Evolutionary conservation across 208 protist species (phyloP).

Genomic region (Leishmania mexicana): DNA sequence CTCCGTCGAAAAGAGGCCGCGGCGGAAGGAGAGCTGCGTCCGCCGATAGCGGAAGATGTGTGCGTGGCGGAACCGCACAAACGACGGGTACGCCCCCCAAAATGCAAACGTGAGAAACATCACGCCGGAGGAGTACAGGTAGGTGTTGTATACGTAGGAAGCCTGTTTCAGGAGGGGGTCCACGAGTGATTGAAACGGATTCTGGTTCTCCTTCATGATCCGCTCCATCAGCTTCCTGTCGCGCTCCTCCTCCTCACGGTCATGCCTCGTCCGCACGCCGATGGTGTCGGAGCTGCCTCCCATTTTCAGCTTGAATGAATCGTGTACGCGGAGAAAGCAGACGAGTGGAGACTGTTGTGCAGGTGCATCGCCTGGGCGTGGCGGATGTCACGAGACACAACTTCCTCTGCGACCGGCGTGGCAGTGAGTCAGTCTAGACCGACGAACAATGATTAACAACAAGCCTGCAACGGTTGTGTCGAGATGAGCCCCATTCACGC

Average conservation of each 20-base stretch:
- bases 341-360: background rate
- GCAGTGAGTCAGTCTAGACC: background rate
- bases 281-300: constrained; percentile 13
- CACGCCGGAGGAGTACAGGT: constrained; percentile 73
- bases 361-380: background rate
- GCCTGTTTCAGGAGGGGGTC: constrained; percentile 31
- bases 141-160: constrained; percentile 44
- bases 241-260: constrained; percentile 50
- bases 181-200: constrained; percentile 53
- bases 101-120: constrained; percentile 50
- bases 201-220: constrained; percentile 49
- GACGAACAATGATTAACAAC: background rate
- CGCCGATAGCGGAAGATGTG: constrained; percentile 63
- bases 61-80: constrained; percentile 68
- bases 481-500: background rate
- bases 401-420: background rate
- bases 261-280: constrained; percentile 41
- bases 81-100: constrained; percentile 68
- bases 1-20: constrained; percentile 63
- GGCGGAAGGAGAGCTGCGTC: constrained; percentile 50
- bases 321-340: background rate
- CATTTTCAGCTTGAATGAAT: background rate
- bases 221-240: constrained; percentile 46
- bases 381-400: too few relatives aligned
- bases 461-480: background rate